Conservation (phyloP, 306 rosid genomes). For the Argentina anserina region DNA sequence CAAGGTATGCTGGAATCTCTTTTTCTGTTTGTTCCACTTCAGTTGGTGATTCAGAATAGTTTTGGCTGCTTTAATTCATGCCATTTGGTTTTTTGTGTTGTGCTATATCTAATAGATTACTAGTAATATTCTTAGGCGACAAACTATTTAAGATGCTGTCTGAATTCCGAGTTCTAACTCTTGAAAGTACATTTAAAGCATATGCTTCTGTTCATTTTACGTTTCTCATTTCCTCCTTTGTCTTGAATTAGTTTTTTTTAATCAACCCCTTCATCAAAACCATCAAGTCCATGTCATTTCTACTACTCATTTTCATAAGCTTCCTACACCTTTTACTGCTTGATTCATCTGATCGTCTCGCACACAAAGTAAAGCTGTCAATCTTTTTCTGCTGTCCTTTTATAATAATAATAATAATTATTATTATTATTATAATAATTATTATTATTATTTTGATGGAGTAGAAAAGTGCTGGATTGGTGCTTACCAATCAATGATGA, state of each 20-base stretch:
- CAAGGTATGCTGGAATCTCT: constrained; percentile 41
- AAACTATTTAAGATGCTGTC: not conserved
- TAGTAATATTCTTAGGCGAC: not conserved
- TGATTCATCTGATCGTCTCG: not conserved
- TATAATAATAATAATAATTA: no score
- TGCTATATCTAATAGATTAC: not conserved
- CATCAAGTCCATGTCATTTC: not conserved
- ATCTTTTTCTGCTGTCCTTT: not conserved
- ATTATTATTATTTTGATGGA: not conserved
- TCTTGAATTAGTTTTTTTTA: not conserved
- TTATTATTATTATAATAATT: no score
- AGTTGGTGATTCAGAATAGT: not conserved
- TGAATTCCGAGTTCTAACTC: no score
- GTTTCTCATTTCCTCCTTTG: not conserved
- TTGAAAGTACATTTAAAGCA: not conserved
- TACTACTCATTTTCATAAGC: not conserved
- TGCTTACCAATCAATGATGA: not conserved
- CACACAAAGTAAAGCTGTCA: constrained; percentile 1
- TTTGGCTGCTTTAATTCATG: not conserved
- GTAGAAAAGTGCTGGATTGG: not conserved
- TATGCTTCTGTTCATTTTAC: not conserved
- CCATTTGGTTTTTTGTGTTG: not conserved
- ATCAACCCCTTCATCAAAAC: not conserved
- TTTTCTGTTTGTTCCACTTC: constrained; percentile 1
- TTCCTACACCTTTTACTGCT: not conserved